Conservation (phyloP, 208 protist species). For the Naegleria fowleri region DNA sequence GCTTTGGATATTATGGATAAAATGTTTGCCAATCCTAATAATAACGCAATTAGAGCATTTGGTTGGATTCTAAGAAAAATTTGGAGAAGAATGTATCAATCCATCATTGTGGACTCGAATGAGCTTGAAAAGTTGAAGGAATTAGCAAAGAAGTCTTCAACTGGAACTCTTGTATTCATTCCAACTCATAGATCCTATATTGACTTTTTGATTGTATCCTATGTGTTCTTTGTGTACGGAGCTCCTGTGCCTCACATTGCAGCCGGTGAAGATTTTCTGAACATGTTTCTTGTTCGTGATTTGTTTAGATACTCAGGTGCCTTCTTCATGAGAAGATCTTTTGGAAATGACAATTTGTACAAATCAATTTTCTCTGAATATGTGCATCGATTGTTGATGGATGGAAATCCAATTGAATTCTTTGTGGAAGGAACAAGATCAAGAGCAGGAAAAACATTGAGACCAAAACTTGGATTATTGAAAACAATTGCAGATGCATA, state of each 20-base stretch:
- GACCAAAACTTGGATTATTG: conserved; percentile 76
- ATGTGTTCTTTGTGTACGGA: conserved; percentile 60
- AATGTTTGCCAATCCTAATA: background rate
- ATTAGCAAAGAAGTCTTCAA: background rate
- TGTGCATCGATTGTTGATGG: conserved; percentile 60
- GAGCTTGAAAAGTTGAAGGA: background rate
- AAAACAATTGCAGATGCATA: conserved; percentile 72
- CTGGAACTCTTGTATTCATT: conserved; percentile 58
- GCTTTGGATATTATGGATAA: background rate
- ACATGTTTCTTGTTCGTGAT: conserved; percentile 57
- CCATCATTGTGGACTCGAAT: background rate
- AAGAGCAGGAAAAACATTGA: conserved; percentile 71
- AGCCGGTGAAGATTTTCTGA: conserved; percentile 72
- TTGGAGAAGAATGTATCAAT: background rate
- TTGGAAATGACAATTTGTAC: conserved; percentile 69
- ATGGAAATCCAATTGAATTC: conserved; percentile 55
- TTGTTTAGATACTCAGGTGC: conserved; percentile 72
- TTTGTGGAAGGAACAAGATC: conserved; percentile 39
- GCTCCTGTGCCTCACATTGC: conserved; percentile 68
- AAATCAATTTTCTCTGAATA: conserved; percentile 68
- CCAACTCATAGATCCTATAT: conserved; percentile 71
- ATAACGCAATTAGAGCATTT: background rate
- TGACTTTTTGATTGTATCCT: conserved; percentile 77
- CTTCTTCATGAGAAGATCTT: conserved; percentile 78
- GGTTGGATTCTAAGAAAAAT: background rate